Evolutionary conservation across 2,329 filamentous ascomycete species (phyloP), one percentile per base, ranked within the genome.

Genomic region (Nectriaceae sp.): DNA sequence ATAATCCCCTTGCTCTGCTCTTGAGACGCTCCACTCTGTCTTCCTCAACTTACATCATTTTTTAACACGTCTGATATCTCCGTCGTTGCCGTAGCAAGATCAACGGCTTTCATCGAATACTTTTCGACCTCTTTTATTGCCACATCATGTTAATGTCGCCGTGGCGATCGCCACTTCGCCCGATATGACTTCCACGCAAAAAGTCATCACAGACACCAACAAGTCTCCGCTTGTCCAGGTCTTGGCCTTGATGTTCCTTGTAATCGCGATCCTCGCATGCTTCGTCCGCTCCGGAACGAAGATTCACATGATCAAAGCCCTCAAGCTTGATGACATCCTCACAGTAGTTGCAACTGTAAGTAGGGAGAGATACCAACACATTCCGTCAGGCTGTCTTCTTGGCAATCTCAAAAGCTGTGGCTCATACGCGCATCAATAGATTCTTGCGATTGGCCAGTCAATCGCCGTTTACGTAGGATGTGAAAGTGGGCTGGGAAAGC

Each of bases 171-270:
- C 20, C 37, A 42, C 26, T 10, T 37, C n/a, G 45, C 21, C 42
- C 31, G 47, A 5, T 3, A 63, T 63, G 60, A 53, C 24, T 42
- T 50, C 55, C 13, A 35, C 15, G 65, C 61, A 63, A 8, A 47
- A 52, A 24, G 36, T 63, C 36, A 61, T 66, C 21, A 65, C 59
- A 1, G 63, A 60, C 46, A 50, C 37, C 18, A 60, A 66, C 60
- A 66, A 65, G 53, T 57, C 62, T 13, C 63, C 63, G 5, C 59
- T 66, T 8, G 55, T 66, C 13, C 55, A 65, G 41, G 61, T 66
- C 31, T 46, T 66, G 44, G 52, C 59, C 3, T 52, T 64, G 22
- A 63, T 66, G 60, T 65, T 66, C 18, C 45, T 65, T 4, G 61
- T 65, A 31, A 55, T 65, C 16, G 53, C 54, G 3, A 49, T 66